Percentiles rank a stretch among this genome's conserved stretches.
Conservation (phyloP, 176 grass and related monocot genomes). For the Phoenix dactylifera region DNA sequence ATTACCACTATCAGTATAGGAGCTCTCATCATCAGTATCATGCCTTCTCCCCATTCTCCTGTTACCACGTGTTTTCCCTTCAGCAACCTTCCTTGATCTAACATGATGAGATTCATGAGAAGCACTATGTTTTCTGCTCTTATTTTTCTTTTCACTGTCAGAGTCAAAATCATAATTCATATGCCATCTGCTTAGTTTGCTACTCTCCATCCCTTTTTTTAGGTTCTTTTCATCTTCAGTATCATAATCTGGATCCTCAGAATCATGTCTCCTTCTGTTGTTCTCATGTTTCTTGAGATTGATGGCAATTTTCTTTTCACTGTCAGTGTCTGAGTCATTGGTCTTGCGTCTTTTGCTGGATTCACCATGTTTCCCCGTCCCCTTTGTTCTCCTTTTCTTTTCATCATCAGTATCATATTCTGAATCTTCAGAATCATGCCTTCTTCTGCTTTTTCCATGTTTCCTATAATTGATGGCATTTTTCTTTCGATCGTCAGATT, state of each 20-base stretch:
- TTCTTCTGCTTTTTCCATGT: background rate
- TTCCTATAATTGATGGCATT: background rate
- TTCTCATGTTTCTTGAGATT: background rate
- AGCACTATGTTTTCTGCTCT: too few species aligned
- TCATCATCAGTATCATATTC: conserved; percentile 3
- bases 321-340: background rate
- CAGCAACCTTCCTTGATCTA: conserved; percentile 26
- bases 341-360: conserved; percentile 1
- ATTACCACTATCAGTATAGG: too few species aligned
- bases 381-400: background rate
- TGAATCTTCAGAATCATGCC: conserved; percentile 8
- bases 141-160: conserved; percentile 17
- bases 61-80: conserved; percentile 10
- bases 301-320: background rate
- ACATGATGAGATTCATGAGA: conserved; percentile 10
- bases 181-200: conserved; percentile 15
- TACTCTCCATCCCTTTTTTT: background rate
- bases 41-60: background rate
- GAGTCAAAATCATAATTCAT: background rate
- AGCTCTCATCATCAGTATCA: too few species aligned
- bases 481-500: background rate
- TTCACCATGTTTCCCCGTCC: conserved; percentile 8
- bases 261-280: conserved; percentile 5
- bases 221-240: background rate
- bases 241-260: conserved; percentile 2